Base-by-base conservation (phyloP, 306 rosid genomes). In the Amphicarpaea edgeworthii region DNA sequence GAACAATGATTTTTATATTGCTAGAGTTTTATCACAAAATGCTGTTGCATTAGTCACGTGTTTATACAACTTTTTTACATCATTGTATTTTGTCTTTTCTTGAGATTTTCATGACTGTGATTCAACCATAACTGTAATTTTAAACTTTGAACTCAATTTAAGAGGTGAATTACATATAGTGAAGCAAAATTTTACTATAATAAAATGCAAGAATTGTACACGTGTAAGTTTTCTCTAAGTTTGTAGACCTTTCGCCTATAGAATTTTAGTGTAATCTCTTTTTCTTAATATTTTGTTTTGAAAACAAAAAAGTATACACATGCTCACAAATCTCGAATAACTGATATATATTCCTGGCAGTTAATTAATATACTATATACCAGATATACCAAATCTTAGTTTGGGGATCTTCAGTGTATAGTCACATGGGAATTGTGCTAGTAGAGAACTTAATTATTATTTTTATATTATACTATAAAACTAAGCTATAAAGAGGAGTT, bases 251-350 rank as follows among this genome's bases (percentile, higher is more conserved):
- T 7, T 28, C 2, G 8, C 11, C 20, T 58, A 1, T 57, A 11
- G 32, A 26, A 28, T 3, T 28, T 41, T 7, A 28, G 10, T 5
- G 15, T 12, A 12, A 60, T 3, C 0, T 6, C 15, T 32, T 32
- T 28, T 2, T 12, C 26, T 4, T 37, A 34, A 32, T 17, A 9
- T 3, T 37, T 16, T 17, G 3, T 63, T 37, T 12, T 5, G 1
- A 10, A 37, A 9, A 16, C 19, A 19, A 28, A 28, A 28, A 28
- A 28, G 32, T 32, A 11, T 53, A 26, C 72, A 40, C 77, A 68
- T 75, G 84, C 81, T 81, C 84, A 75, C 84, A 68, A n/a, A 69
- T 20, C 61, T 41, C 84, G 70, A 81, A 75, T 68, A 64, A 70
- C 68, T 75, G 76, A 75, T 59, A 50, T 16, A 75, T 59, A 50